Base-by-base conservation (phyloP, 768 basidiomycete species). In the Agaricus sinodeliciosus region DNA sequence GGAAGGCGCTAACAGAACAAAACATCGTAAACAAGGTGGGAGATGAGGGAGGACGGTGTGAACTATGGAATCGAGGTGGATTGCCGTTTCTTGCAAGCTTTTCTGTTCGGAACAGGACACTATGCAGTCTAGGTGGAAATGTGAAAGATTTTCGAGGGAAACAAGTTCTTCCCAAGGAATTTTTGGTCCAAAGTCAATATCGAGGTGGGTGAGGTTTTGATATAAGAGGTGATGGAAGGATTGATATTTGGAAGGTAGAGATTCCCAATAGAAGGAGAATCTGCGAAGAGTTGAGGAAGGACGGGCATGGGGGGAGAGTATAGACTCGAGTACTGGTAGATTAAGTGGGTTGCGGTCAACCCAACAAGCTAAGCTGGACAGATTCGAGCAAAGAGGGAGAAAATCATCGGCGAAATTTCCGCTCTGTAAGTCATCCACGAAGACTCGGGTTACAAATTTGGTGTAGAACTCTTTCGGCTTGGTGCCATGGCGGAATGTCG, bases 51-150 rank as follows among this genome's bases (percentile, higher is more conserved):
- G 18, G 31, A 46, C 25, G 36, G 18, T 39, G 31, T 39, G 43
- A 34, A 53, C 26, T 16, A 40, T 31, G 11, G 11, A 16, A 19
- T 53, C 26, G 9, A 53, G 44, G 1, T 31, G 19, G 19, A 18
- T 16, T 7, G 51, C 44, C n/a, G 40, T 28, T n/a, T 5, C 28
- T 26, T 45, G 37, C 37, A 31, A 16, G 15, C 9, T 18, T 28
- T 46, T 22, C 7, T 31, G 15, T 13, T 26, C 6, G 22, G 27
- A 26, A 19, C 43, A 53, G 4, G 26, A 7, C 11, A 9, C 9
- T 11, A 39, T 41, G 34, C 43, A 53, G 37, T 53, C 51, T 36
- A 53, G 19, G 43, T 46, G 45, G 26, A 53, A 53, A 12, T 46
- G 37, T 5, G 43, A 28, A 15, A 53, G 22, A 26, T 47, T 45